phyloP scores from a whole-genome alignment of 495 filamentous ascomycete species.

The Bryoglossum gracile region DNA sequence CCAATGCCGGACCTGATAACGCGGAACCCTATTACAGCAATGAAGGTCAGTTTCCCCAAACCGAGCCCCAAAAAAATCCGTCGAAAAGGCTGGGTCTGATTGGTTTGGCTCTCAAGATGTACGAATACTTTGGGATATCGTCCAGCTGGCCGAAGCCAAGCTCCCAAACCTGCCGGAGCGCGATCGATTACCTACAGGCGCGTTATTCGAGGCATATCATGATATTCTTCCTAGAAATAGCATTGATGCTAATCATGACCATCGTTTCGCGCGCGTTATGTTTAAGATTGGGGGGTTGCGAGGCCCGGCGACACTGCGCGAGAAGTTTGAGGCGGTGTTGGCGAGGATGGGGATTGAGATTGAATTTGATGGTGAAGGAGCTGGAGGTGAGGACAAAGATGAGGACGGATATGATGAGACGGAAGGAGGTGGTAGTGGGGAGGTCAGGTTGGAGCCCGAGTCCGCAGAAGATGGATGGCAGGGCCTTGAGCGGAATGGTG shows the following conservation, averaged over 20 bases:
- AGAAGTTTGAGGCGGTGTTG: conserved; percentile 60
- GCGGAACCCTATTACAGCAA: conserved; percentile 45
- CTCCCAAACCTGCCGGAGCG: conserved; percentile 46
- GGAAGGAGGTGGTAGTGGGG: no score
- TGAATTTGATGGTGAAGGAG: conserved; percentile 41
- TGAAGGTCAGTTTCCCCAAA: conserved; percentile 58
- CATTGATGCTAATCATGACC: conserved; percentile 62
- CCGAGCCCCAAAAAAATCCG: neutral
- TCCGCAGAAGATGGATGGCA: no score
- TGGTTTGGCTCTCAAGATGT: conserved; percentile 50
- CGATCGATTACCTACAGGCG: conserved; percentile 62
- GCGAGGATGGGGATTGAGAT: conserved; percentile 60
- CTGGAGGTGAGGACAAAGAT: conserved; percentile 26
- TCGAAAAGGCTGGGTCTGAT: neutral
- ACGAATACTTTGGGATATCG: conserved; percentile 67
- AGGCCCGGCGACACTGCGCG: conserved; percentile 43
- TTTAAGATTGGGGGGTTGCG: conserved; percentile 67
- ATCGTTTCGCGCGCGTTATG: conserved; percentile 66
- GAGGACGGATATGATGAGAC: no score
- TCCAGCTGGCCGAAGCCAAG: conserved; percentile 59
- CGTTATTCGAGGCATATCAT: conserved; percentile 76
- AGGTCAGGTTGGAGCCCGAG: no score
- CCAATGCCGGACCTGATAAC: conserved; percentile 17
- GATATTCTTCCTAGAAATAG: conserved; percentile 59
- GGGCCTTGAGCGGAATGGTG: no score